phyloP scores from a whole-genome alignment of 768 basidiomycete genomes.

The Crepidotus variabilis region DNA sequence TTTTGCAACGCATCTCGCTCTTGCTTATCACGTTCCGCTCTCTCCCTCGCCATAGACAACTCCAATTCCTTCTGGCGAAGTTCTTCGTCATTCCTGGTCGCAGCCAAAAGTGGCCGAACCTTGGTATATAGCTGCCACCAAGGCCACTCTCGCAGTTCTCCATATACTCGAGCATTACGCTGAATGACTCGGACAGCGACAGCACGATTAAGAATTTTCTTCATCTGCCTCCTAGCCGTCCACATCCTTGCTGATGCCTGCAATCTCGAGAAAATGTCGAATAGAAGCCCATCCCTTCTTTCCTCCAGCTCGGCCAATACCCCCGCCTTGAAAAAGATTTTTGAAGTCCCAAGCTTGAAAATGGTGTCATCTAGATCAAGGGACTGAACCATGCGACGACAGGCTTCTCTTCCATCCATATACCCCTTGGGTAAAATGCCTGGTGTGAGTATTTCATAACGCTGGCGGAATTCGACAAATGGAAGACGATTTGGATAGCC shows the following conservation, averaged over 20 bases:
- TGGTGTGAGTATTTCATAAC: slow-evolving; percentile 94
- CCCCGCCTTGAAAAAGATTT: slow-evolving; percentile 99
- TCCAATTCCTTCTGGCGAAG: slow-evolving; percentile 85
- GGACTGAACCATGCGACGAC: slow-evolving; percentile 83
- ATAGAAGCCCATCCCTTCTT: slow-evolving; percentile 81
- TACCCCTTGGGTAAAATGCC: slow-evolving; percentile 92
- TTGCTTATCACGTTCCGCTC: slow-evolving; percentile 81
- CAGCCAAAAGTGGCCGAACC: slow-evolving; percentile 89
- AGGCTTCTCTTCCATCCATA: slow-evolving; percentile 97
- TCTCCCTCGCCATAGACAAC: slow-evolving; percentile 71
- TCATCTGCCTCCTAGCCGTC: slow-evolving; percentile 85
- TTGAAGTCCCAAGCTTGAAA: slow-evolving; percentile 92
- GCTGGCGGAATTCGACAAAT: slow-evolving; percentile 95
- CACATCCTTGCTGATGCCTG: slow-evolving; percentile 87
- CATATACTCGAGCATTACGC: slow-evolving; percentile 88
- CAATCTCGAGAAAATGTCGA: slow-evolving; percentile 82
- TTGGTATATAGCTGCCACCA: slow-evolving; percentile 99
- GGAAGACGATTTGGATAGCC: slow-evolving; percentile 97
- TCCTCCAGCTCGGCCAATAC: slow-evolving; percentile 96
- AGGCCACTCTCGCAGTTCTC: slow-evolving; percentile 90
- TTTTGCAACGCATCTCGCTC: slow-evolving; percentile 78
- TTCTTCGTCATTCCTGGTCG: slow-evolving; percentile 90
- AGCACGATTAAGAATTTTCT: slow-evolving; percentile 91
- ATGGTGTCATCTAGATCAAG: slow-evolving; percentile 82
- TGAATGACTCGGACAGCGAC: slow-evolving; percentile 91